These are phyloP conservation scores for Botrytis galanthina DNA, from an alignment of 2,329 filamentous ascomycete species.

Conservation along the genomic window DNA sequence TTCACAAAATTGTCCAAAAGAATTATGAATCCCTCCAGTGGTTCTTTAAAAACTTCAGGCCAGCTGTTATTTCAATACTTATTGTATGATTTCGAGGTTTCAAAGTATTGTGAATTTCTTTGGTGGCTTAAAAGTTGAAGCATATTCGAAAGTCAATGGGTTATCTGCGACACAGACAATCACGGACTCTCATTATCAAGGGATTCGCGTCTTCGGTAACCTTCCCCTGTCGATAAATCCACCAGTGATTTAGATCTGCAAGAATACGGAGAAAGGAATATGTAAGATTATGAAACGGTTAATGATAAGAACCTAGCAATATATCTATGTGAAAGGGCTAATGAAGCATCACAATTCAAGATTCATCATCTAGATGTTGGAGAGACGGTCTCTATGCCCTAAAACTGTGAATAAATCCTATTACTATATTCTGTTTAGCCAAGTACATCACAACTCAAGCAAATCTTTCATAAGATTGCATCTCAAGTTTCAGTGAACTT, in stretches of 20 bases:
- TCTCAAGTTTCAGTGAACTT: not conserved
- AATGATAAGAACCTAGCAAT: not conserved
- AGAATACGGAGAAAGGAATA: not conserved
- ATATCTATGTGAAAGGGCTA: not conserved
- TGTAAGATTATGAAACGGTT: slow-evolving; percentile 1
- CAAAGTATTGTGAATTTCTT: slow-evolving; percentile 25
- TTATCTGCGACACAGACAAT: slow-evolving; percentile 21
- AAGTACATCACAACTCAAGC: not conserved
- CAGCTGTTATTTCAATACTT: slow-evolving; percentile 32
- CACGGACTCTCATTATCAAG: slow-evolving; percentile 15
- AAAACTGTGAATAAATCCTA: not conserved
- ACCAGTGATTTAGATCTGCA: not conserved
- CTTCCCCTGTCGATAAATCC: slow-evolving; percentile 2
- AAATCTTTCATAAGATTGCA: not conserved
- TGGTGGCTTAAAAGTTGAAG: slow-evolving; percentile 20
- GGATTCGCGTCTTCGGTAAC: slow-evolving; percentile 21
- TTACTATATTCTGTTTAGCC: not conserved
- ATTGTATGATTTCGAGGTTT: slow-evolving; percentile 22
- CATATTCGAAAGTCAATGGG: slow-evolving; percentile 17
- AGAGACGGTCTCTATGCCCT: not conserved
- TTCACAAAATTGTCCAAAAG: not conserved
- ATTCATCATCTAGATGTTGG: not conserved
- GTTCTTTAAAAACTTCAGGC: slow-evolving; percentile 28
- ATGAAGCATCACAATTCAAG: not conserved
- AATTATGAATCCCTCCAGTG: not conserved